A percentile compares a stretch with the other conserved stretches of the same genome.
Conservation (phyloP, 169 alveolate species). For the Pseudocohnilembus persalinus region DNA sequence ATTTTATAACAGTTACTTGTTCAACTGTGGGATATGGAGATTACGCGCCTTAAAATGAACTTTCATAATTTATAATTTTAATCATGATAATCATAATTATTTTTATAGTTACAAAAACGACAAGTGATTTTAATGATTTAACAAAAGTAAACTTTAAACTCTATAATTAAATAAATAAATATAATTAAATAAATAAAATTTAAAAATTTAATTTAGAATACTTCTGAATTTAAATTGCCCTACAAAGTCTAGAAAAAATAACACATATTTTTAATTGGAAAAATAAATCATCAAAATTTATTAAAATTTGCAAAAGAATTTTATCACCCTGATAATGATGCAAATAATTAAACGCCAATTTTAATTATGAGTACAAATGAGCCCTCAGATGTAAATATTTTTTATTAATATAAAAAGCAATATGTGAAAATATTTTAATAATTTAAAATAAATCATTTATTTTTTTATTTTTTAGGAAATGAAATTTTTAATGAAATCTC, state of each 20-base stretch:
- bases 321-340: slow-evolving; percentile 8
- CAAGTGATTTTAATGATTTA: slow-evolving; percentile 17
- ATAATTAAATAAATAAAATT: not conserved
- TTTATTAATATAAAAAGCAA: not conserved
- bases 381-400: not conserved
- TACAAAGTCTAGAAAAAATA: slow-evolving; percentile 4
- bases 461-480: not conserved
- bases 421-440: not conserved
- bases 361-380: slow-evolving; percentile 1
- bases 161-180: not conserved
- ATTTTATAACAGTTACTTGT: slow-evolving; percentile 48
- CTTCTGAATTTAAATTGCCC: slow-evolving; percentile 12
- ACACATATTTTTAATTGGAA: slow-evolving; percentile 13
- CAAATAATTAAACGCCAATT: not conserved
- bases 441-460: not conserved
- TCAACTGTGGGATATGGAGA: slow-evolving; percentile 67
- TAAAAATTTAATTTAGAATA: not conserved
- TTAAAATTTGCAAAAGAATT: slow-evolving; percentile 17
- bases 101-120: slow-evolving; percentile 12
- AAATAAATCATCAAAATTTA: slow-evolving; percentile 3
- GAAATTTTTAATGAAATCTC: slow-evolving; percentile 1
- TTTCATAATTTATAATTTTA: slow-evolving; percentile 3
- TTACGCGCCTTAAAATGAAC: slow-evolving; percentile 37
- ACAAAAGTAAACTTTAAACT: slow-evolving; percentile 1
- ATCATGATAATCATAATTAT: slow-evolving; percentile 1